phyloP scores from a whole-genome alignment of 768 basidiomycete genomes.

The Naematelia encephala region DNA sequence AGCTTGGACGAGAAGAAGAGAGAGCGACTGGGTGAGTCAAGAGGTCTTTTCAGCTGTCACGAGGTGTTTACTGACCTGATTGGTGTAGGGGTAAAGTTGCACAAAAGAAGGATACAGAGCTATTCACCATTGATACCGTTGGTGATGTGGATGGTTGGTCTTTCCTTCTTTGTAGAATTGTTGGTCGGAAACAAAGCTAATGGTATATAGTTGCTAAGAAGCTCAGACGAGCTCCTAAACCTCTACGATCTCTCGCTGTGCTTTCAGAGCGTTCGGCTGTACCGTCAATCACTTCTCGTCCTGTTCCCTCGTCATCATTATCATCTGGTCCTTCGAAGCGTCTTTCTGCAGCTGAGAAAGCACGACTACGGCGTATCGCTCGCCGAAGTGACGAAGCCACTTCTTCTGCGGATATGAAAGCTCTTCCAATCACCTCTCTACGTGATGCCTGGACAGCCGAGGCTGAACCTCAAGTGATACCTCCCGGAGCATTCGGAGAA shows the following conservation, averaged over 20 bases:
- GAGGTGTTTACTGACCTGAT: neutral
- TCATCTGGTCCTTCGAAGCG: slow-evolving; percentile 18
- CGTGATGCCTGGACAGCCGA: slow-evolving; percentile 16
- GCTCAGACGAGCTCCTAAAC: slow-evolving; percentile 43
- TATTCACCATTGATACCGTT: slow-evolving; percentile 75
- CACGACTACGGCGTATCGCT: slow-evolving; percentile 64
- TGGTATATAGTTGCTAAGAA: slow-evolving; percentile 36
- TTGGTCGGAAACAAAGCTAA: slow-evolving; percentile 11
- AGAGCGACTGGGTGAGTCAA: slow-evolving; percentile 67
- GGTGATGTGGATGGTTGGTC: slow-evolving; percentile 71
- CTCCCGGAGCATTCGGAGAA: slow-evolving; percentile 29
- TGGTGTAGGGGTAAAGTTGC: slow-evolving; percentile 15
- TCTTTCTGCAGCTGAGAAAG: slow-evolving; percentile 68
- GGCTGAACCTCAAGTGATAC: slow-evolving; percentile 31
- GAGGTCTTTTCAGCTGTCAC: neutral
- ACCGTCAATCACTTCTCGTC: slow-evolving; percentile 67
- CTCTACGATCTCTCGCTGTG: slow-evolving; percentile 64
- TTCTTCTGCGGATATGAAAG: slow-evolving; percentile 39
- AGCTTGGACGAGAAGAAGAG: slow-evolving; percentile 75
- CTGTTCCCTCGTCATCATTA: slow-evolving; percentile 28
- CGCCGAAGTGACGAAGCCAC: slow-evolving; percentile 42
- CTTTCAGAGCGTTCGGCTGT: slow-evolving; percentile 82
- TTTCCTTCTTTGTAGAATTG: neutral
- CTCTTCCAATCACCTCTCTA: slow-evolving; percentile 23
- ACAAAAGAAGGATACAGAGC: slow-evolving; percentile 61